phyloP scores from a whole-genome alignment of 2,329 filamentous ascomycete genomes.

The Cytospora chrysosperma region DNA sequence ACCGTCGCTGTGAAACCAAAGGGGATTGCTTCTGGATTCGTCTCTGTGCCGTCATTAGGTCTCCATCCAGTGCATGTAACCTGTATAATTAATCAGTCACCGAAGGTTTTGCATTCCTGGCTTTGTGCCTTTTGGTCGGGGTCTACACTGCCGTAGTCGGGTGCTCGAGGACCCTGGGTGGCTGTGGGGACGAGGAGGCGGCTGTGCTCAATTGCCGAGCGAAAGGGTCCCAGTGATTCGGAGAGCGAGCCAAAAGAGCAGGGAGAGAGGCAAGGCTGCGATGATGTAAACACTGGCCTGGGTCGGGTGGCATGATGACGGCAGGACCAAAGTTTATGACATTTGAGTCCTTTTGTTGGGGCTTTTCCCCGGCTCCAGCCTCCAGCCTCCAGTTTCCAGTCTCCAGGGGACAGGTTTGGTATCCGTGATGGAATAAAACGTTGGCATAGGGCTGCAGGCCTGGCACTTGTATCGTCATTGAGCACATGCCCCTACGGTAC shows the following conservation, averaged over 20 bases:
- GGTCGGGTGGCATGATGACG: conserved; percentile 6
- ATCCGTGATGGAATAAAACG: neutral
- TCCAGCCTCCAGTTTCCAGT: neutral
- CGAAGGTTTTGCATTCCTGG: too few species aligned
- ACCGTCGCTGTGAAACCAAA: neutral
- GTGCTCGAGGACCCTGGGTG: neutral
- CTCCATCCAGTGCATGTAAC: neutral
- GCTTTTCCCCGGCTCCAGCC: conserved; percentile 1
- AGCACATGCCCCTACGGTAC: neutral
- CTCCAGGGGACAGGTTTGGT: neutral
- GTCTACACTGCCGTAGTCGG: neutral
- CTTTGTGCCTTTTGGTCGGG: neutral
- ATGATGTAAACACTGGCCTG: conserved; percentile 6
- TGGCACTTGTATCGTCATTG: neutral
- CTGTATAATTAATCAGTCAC: neutral
- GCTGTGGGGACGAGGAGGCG: neutral
- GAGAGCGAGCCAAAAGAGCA: conserved; percentile 1
- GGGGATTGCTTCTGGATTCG: neutral
- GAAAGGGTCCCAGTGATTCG: conserved; percentile 9
- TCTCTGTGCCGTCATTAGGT: neutral
- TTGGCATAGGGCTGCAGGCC: conserved; percentile 11
- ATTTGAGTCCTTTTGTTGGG: neutral
- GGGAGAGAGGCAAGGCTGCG: conserved; percentile 1
- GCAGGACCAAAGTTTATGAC: conserved; percentile 4
- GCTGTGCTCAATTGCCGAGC: conserved; percentile 6